A percentile compares a stretch with the other conserved stretches of the same genome.
Evolutionary conservation across 2,329 filamentous ascomycete genomes (phyloP).

Genomic region (Microsporum canis): DNA sequence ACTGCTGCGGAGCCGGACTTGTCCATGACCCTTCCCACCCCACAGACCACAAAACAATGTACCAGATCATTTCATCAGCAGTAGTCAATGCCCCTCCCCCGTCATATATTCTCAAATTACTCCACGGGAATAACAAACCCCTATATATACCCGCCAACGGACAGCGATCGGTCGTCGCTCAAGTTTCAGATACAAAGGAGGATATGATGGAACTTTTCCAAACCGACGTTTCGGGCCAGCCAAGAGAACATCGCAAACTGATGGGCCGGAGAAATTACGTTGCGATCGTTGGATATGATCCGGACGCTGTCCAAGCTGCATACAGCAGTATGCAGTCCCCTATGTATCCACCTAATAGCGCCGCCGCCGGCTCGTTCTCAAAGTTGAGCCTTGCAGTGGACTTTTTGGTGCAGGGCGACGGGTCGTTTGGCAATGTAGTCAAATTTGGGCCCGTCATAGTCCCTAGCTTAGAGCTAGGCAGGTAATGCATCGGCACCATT

Average conservation of each 20-base stretch:
- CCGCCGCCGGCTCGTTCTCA: constrained; percentile 21
- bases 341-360: constrained; percentile 17
- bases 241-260: constrained; percentile 74
- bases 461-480: constrained; percentile 67
- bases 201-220: constrained; percentile 99
- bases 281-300: constrained; percentile 87
- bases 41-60: constrained; percentile 97
- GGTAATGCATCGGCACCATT: constrained; percentile 29
- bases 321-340: constrained; percentile 26
- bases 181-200: constrained; percentile 83
- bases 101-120: constrained; percentile 77
- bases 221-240: constrained; percentile 73
- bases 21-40: constrained; percentile 89
- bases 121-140: constrained; percentile 79
- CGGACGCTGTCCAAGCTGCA: constrained; percentile 54
- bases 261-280: constrained; percentile 92
- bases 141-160: constrained; percentile 88
- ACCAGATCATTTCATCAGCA: constrained; percentile 86
- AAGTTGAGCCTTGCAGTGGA: constrained; percentile 84
- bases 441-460: constrained; percentile 97
- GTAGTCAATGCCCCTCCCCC: constrained; percentile 83
- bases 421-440: constrained; percentile 65
- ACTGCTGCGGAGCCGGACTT: constrained; percentile 80
- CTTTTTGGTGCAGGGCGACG: constrained; percentile 92
- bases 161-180: constrained; percentile 52